Evolutionary conservation across 345 rosid species (phyloP).

Genomic region (Garcia nutans): DNA sequence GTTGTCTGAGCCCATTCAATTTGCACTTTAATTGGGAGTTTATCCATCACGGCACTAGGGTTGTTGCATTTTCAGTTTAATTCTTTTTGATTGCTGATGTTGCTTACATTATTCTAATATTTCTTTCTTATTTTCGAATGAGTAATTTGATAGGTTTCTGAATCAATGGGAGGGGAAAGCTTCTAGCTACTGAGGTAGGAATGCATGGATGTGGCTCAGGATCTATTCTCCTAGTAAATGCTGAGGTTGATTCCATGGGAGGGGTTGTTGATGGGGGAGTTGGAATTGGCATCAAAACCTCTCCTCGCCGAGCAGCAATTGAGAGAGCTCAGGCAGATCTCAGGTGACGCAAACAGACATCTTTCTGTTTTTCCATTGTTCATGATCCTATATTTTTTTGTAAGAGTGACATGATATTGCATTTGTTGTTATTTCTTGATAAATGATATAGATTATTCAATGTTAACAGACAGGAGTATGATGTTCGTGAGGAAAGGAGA

Average conservation of each 20-base stretch:
- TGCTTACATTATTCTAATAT: neutral
- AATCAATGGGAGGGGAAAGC: slow-evolving; percentile 14
- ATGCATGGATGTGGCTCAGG: slow-evolving; percentile 78
- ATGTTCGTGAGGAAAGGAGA: slow-evolving; percentile 94
- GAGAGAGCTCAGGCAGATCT: slow-evolving; percentile 97
- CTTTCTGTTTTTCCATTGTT: slow-evolving; percentile 8
- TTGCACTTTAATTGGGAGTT: neutral
- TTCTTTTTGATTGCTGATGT: neutral
- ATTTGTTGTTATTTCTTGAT: neutral
- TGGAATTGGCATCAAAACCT: slow-evolving; percentile 81
- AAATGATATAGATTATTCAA: slow-evolving; percentile 13
- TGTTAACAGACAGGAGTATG: slow-evolving; percentile 87
- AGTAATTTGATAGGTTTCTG: slow-evolving; percentile 16
- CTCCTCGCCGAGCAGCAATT: slow-evolving; percentile 84
- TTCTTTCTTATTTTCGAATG: neutral
- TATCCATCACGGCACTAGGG: neutral
- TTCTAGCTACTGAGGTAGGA: slow-evolving; percentile 31
- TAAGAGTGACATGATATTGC: neutral
- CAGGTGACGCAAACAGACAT: slow-evolving; percentile 49
- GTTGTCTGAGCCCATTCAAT: neutral
- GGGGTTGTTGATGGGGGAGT: slow-evolving; percentile 95
- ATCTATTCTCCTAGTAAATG: slow-evolving; percentile 71
- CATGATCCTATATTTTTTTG: neutral
- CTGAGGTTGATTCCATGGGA: slow-evolving; percentile 99
- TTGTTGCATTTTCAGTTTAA: neutral